Percentiles rank a stretch among this genome's conserved stretches.
Evolutionary conservation across 2,329 filamentous ascomycete genomes (phyloP).

Genomic region (Epichloe sp.): DNA sequence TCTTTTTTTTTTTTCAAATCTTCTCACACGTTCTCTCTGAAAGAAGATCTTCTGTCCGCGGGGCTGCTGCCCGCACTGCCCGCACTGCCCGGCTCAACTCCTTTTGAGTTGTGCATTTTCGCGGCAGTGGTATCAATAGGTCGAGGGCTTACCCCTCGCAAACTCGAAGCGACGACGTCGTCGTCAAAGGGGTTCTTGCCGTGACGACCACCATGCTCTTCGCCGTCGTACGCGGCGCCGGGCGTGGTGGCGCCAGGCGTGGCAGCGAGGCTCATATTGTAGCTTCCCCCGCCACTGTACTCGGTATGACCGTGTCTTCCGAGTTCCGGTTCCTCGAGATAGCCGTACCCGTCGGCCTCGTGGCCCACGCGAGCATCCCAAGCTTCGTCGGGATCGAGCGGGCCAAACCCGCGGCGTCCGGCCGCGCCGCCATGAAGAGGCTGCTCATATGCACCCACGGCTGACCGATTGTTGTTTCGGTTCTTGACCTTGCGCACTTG

Average conservation of each 20-base stretch:
- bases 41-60: constrained; percentile 56
- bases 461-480: constrained; percentile 51
- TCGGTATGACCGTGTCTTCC: constrained; percentile 29
- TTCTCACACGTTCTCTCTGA: constrained; percentile 51
- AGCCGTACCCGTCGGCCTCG: constrained; percentile 55
- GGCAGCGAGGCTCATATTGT: constrained; percentile 35
- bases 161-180: constrained; percentile 42
- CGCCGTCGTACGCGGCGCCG: constrained; percentile 16
- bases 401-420: constrained; percentile 45
- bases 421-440: constrained; percentile 28
- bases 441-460: constrained; percentile 61
- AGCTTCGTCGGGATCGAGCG: constrained; percentile 69
- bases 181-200: constrained; percentile 58
- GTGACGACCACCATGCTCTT: constrained; percentile 17
- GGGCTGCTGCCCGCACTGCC: constrained; percentile 37
- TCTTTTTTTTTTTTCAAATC: background rate
- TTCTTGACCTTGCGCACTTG: constrained; percentile 51
- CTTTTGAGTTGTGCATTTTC: constrained; percentile 12
- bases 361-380: constrained; percentile 72
- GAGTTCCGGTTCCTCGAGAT: constrained; percentile 68
- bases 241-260: constrained; percentile 22
- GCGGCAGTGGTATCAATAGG: constrained; percentile 44
- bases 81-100: constrained; percentile 19
- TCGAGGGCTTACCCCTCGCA: constrained; percentile 60
- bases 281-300: constrained; percentile 26